Percentiles rank a stretch among this genome's conserved stretches.
Conservation (phyloP, 208 protist species). For the Borovskyia barvae region DNA sequence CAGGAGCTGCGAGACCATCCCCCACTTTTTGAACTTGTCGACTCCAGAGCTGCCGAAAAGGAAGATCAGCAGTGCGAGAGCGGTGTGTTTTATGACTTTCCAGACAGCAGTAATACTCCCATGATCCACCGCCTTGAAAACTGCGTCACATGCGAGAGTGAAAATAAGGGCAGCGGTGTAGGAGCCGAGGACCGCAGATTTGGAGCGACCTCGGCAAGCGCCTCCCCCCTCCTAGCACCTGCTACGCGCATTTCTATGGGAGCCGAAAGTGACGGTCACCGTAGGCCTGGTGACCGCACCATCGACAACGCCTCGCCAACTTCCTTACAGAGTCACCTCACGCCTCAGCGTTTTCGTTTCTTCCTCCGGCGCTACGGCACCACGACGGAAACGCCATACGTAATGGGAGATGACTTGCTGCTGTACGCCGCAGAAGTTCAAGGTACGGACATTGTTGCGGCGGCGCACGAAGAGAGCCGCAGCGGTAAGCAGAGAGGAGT, state of each 20-base stretch:
- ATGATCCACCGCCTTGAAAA: conserved; percentile 18
- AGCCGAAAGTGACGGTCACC: neutral
- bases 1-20: conserved; percentile 5
- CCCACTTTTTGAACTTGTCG: neutral
- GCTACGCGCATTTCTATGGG: neutral
- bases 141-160: conserved; percentile 1
- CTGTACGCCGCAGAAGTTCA: conserved; percentile 59
- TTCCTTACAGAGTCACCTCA: no score
- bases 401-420: conserved; percentile 38
- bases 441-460: conserved; percentile 28
- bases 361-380: conserved; percentile 37
- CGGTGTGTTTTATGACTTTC: no score
- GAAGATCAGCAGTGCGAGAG: no score
- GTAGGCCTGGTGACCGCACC: neutral
- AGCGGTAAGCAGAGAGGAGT: neutral
- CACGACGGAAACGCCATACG: conserved; percentile 26
- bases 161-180: neutral
- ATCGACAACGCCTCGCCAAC: neutral
- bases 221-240: conserved; percentile 17
- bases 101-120: no score
- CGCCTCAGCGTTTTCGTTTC: conserved; percentile 35
- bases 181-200: neutral
- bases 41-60: no score
- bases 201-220: conserved; percentile 2
- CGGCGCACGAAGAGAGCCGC: no score